Conservation (phyloP, 495 filamentous ascomycete genomes). For the Articulospora tetracladia region DNA sequence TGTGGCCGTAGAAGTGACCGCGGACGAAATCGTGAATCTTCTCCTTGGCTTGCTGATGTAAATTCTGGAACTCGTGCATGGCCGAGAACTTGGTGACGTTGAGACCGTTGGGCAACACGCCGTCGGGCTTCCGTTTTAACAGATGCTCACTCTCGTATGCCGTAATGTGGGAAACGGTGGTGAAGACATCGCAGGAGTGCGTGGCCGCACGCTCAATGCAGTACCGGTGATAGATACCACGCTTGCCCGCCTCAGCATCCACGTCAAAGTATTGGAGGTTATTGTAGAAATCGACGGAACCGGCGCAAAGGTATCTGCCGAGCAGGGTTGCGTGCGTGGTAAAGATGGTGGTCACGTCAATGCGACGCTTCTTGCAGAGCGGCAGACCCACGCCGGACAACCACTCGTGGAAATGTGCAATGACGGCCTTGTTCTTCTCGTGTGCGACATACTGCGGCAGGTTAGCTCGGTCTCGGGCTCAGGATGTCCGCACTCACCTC, state of each 20-base stretch:
- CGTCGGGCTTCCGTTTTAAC: slow-evolving; percentile 95
- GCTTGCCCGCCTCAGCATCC: slow-evolving; percentile 93
- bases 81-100: slow-evolving; percentile 99
- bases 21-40: slow-evolving; percentile 98
- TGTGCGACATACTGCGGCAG: slow-evolving; percentile 77
- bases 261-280: slow-evolving; percentile 97
- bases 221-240: slow-evolving; percentile 97
- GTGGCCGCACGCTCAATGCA: slow-evolving; percentile 94
- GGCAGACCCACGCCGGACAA: slow-evolving; percentile 94
- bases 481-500: slow-evolving; percentile 58
- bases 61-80: slow-evolving; percentile 98
- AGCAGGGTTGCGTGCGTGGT: slow-evolving; percentile 95
- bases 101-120: slow-evolving; percentile 91
- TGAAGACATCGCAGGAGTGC: slow-evolving; percentile 93
- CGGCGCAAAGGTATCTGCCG: slow-evolving; percentile 93
- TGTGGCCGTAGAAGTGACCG: slow-evolving; percentile 97
- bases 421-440: slow-evolving; percentile 83
- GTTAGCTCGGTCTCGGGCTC: slow-evolving; percentile 5
- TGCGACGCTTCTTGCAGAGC: slow-evolving; percentile 84
- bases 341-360: slow-evolving; percentile 98
- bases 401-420: slow-evolving; percentile 99
- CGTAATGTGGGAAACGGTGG: slow-evolving; percentile 97
- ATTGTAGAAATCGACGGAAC: slow-evolving; percentile 98
- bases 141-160: slow-evolving; percentile 97
- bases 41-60: slow-evolving; percentile 93